Evolutionary conservation across 148 eudicot genomes (phyloP).

Genomic region (Cornus florida): DNA sequence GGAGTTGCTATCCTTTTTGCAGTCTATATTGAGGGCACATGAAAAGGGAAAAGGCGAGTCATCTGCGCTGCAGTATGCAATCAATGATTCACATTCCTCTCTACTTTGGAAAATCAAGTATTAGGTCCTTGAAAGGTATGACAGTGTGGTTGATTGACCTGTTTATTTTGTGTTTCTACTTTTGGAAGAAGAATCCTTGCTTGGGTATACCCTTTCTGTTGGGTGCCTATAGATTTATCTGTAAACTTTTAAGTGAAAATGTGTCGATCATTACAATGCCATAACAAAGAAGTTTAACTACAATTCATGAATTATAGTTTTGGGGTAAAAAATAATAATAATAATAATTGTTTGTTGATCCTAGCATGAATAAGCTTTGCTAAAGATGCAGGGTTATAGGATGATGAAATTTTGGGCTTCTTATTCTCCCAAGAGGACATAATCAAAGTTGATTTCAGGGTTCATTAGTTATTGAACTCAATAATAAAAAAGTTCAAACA

Average conservation of each 20-base stretch:
- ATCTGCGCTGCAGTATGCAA: constrained; percentile 54
- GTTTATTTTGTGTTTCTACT: background rate
- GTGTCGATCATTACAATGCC: background rate
- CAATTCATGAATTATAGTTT: no score
- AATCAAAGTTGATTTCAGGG: no score
- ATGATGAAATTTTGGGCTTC: no score
- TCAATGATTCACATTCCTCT: constrained; percentile 67
- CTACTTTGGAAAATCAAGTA: constrained; percentile 73
- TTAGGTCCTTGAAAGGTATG: constrained; percentile 20
- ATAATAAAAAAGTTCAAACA: no score
- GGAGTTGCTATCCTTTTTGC: constrained; percentile 44
- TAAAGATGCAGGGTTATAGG: no score
- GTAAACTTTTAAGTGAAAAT: background rate
- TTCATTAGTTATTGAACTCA: no score
- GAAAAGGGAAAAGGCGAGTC: constrained; percentile 22
- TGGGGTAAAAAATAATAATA: no score
- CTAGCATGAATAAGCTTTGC: no score
- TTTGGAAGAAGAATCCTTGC: background rate
- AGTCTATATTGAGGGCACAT: constrained; percentile 35
- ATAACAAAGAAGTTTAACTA: no score
- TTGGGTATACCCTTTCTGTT: background rate
- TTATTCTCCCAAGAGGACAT: no score
- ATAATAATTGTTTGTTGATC: no score
- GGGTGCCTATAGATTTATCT: background rate
- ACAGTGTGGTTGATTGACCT: background rate